Percentiles rank a stretch among this genome's conserved stretches.
phyloP scores from a whole-genome alignment of 257 asterid genomes.

The Solanum paucissectum region DNA sequence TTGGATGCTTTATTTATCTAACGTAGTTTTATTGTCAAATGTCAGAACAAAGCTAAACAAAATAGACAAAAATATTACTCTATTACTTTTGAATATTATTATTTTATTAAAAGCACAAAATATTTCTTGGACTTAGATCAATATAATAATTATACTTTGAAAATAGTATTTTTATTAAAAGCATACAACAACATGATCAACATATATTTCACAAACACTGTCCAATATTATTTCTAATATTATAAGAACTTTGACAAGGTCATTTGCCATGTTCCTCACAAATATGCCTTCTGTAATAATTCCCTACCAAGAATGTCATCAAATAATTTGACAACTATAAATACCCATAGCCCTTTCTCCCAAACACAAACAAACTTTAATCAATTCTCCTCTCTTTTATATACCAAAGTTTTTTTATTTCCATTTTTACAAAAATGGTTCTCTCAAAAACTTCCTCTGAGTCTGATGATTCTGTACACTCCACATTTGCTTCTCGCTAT shows the following conservation, averaged over 20 bases:
- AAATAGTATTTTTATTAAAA: neutral
- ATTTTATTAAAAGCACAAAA: neutral
- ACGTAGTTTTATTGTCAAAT: neutral
- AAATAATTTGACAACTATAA: neutral
- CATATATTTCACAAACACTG: neutral
- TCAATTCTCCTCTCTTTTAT: neutral
- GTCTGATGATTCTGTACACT: conserved; percentile 7
- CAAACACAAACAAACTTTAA: neutral
- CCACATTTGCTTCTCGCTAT: conserved; percentile 18
- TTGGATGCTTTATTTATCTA: neutral
- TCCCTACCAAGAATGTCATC: neutral
- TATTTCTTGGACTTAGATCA: neutral
- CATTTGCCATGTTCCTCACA: neutral
- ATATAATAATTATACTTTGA: neutral
- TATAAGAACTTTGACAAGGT: neutral
- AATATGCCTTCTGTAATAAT: neutral
- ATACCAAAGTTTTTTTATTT: neutral
- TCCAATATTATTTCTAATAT: neutral
- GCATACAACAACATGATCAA: neutral
- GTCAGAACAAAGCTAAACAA: neutral
- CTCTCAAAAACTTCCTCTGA: neutral
- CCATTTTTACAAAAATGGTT: conserved; percentile 1
- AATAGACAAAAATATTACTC: neutral
- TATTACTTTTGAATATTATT: neutral
- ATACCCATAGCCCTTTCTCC: neutral